These are phyloP conservation scores for Entelexis paramagnoliae DNA, from an alignment of 1,139 yeast genomes.

Conservation along the genomic window DNA sequence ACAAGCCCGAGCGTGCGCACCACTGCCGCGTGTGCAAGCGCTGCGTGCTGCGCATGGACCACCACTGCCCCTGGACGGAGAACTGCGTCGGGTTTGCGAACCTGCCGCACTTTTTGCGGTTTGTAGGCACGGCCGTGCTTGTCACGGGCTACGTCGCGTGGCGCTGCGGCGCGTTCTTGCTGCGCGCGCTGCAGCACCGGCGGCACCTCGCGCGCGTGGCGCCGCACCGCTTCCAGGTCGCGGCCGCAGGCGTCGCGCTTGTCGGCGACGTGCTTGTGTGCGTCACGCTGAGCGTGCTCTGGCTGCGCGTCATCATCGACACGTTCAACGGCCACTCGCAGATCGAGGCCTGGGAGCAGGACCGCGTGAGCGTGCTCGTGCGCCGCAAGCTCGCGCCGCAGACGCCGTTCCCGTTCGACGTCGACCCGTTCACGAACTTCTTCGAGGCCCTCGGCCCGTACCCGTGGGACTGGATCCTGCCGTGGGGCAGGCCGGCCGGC, in stretches of 20 bases:
- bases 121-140: constrained; percentile 55
- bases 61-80: constrained; percentile 78
- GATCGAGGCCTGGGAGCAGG: constrained; percentile 88
- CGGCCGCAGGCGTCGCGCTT: constrained; percentile 45
- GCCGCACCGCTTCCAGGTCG: constrained; percentile 41
- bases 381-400: constrained; percentile 29
- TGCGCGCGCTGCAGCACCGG: constrained; percentile 39
- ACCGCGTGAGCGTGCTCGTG: constrained; percentile 61
- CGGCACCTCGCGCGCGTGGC: constrained; percentile 50
- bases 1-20: constrained; percentile 69
- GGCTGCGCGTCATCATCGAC: constrained; percentile 51
- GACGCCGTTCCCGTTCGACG: constrained; percentile 67
- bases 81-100: constrained; percentile 75
- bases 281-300: constrained; percentile 47
- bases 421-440: constrained; percentile 45
- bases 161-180: constrained; percentile 38
- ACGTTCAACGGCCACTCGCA: constrained; percentile 69
- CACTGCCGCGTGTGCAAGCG: constrained; percentile 50
- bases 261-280: constrained; percentile 52
- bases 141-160: constrained; percentile 44
- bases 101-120: constrained; percentile 73
- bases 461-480: constrained; percentile 29
- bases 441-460: constrained; percentile 13
- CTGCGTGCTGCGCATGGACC: constrained; percentile 75
- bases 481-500: constrained; percentile 33